Conservation (phyloP, 495 filamentous ascomycete genomes). For the Xylaria longipes region DNA sequence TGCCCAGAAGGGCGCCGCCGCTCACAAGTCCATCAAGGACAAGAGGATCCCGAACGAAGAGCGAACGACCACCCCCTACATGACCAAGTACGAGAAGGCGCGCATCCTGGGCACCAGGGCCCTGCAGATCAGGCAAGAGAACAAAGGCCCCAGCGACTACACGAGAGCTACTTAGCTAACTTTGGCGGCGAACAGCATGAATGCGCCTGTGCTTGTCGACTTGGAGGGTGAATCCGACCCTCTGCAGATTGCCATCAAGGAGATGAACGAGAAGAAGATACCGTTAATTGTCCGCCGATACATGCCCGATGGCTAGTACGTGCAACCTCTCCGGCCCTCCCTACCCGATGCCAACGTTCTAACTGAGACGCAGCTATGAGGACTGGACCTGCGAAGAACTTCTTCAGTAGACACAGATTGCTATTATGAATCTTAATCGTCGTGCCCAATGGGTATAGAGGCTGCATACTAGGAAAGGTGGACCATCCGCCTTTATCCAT, state of each 20-base stretch:
- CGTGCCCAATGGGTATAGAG: background rate
- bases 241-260: constrained; percentile 95
- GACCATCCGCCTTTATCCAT: background rate
- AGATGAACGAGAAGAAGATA: constrained; percentile 97
- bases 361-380: constrained; percentile 74
- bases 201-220: constrained; percentile 95
- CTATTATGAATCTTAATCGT: constrained; percentile 26
- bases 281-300: constrained; percentile 93
- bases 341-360: constrained; percentile 13
- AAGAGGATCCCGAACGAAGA: constrained; percentile 91
- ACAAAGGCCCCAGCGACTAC: background rate
- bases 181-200: constrained; percentile 70
- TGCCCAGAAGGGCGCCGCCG: constrained; percentile 45
- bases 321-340: constrained; percentile 26
- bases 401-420: constrained; percentile 50
- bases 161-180: background rate
- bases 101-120: constrained; percentile 92
- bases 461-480: background rate
- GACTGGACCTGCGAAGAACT: constrained; percentile 99
- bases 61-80: constrained; percentile 93
- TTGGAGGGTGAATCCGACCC: constrained; percentile 98
- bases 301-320: constrained; percentile 95
- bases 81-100: constrained; percentile 98
- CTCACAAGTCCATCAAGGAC: constrained; percentile 69
- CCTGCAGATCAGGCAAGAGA: constrained; percentile 87